Evolutionary conservation across 306 rosid species (phyloP).

Genomic region (Malus domestica): DNA sequence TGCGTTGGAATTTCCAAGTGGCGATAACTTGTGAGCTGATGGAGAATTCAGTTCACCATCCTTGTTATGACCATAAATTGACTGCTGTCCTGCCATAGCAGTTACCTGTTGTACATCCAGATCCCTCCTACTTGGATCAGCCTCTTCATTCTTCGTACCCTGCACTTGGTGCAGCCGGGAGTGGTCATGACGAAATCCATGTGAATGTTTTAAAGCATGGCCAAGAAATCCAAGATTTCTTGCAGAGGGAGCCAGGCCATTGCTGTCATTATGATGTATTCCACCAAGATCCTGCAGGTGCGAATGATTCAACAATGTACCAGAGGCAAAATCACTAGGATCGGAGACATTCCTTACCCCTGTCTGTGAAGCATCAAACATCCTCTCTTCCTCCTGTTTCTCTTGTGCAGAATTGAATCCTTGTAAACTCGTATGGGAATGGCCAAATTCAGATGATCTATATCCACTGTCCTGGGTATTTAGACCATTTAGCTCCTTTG

Average conservation of each 20-base stretch:
- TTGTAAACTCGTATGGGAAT: slow-evolving; percentile 19
- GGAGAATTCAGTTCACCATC: slow-evolving; percentile 24
- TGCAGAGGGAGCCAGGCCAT: slow-evolving; percentile 15
- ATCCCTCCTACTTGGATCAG: slow-evolving; percentile 24
- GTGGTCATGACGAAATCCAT: slow-evolving; percentile 20
- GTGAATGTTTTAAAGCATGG: slow-evolving; percentile 20
- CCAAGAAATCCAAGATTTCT: slow-evolving; percentile 18
- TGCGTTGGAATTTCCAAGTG: slow-evolving; percentile 16
- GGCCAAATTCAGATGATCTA: slow-evolving; percentile 14
- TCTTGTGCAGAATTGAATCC: slow-evolving; percentile 21
- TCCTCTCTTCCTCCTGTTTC: slow-evolving; percentile 13
- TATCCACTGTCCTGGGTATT: slow-evolving; percentile 22
- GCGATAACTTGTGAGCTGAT: slow-evolving; percentile 11
- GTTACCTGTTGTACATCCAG: slow-evolving; percentile 19
- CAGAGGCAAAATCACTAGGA: slow-evolving; percentile 26
- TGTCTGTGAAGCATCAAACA: slow-evolving; percentile 13
- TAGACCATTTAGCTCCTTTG: slow-evolving; percentile 19
- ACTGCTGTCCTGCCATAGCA: slow-evolving; percentile 22
- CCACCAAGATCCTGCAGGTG: slow-evolving; percentile 29
- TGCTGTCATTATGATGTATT: slow-evolving; percentile 11
- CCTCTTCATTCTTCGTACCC: slow-evolving; percentile 26
- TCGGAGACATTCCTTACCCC: slow-evolving; percentile 25
- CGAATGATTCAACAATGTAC: slow-evolving; percentile 20
- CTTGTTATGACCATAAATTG: slow-evolving; percentile 15
- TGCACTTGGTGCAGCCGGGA: slow-evolving; percentile 21